Percentiles rank a stretch among this genome's conserved stretches.
These are phyloP conservation scores for Vitis hybrid DNA, from an alignment of 177 flowering plant species.

Conservation along the genomic window DNA sequence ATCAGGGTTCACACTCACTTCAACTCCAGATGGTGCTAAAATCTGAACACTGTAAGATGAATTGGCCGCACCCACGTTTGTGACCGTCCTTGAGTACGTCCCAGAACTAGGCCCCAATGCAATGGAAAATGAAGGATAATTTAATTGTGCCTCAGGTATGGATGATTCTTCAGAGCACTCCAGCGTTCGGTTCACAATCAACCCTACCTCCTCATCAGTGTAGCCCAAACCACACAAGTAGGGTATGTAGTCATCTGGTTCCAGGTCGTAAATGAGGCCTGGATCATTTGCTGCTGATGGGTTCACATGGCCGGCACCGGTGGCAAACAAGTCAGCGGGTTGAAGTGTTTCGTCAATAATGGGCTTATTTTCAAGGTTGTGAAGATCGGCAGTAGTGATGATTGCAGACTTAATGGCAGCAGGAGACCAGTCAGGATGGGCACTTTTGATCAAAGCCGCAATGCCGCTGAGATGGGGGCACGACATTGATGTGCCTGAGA, in stretches of 20 bases:
- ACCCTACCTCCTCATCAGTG: constrained; percentile 14
- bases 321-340: constrained; percentile 28
- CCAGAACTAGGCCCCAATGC: constrained; percentile 15
- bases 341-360: constrained; percentile 18
- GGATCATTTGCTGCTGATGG: constrained; percentile 38
- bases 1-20: constrained; percentile 26
- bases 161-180: constrained; percentile 16
- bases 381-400: constrained; percentile 24
- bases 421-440: constrained; percentile 37
- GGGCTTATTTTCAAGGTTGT: constrained; percentile 10
- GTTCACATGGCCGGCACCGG: constrained; percentile 38
- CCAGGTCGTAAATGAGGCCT: constrained; percentile 29
- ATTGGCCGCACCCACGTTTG: constrained; percentile 44
- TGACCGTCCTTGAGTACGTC: constrained; percentile 41
- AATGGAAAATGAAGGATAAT: constrained; percentile 45
- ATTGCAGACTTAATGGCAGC: constrained; percentile 33
- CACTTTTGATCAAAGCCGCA: constrained; percentile 36
- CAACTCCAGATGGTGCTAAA: constrained; percentile 26
- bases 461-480: constrained; percentile 49
- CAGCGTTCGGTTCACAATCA: constrained; percentile 14
- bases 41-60: constrained; percentile 26
- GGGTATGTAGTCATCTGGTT: constrained; percentile 30
- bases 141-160: constrained; percentile 26
- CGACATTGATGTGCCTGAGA: constrained; percentile 49
- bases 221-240: constrained; percentile 38